Conservation (phyloP, 305 asterid genomes). For the Stenogyne calaminthoides region DNA sequence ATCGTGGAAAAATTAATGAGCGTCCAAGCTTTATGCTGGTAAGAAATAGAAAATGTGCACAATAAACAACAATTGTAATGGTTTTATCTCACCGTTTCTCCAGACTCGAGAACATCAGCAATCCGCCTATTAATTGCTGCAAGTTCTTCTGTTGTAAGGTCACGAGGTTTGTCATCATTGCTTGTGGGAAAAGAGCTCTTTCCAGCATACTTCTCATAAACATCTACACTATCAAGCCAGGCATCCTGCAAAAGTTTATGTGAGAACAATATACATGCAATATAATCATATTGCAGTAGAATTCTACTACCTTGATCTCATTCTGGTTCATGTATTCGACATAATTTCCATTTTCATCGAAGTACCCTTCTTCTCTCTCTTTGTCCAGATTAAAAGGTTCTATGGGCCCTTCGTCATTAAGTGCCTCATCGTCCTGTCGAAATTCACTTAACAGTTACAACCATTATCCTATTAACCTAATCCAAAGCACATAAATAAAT, state of each 20-base stretch:
- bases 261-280: slow-evolving; percentile 29
- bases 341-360: slow-evolving; percentile 86
- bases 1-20: background rate
- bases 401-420: slow-evolving; percentile 74
- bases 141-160: slow-evolving; percentile 69
- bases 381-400: slow-evolving; percentile 86
- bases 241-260: slow-evolving; percentile 71
- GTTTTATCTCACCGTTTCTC: slow-evolving; percentile 68
- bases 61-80: slow-evolving; percentile 13
- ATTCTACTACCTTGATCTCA: slow-evolving; percentile 65
- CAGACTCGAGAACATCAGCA: slow-evolving; percentile 84
- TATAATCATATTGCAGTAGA: slow-evolving; percentile 18
- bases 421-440: slow-evolving; percentile 76
- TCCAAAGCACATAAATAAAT: background rate
- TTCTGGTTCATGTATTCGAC: slow-evolving; percentile 68
- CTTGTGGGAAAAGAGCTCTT: slow-evolving; percentile 34
- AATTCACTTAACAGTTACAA: slow-evolving; percentile 18
- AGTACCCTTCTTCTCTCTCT: slow-evolving; percentile 97
- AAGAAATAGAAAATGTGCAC: slow-evolving; percentile 7
- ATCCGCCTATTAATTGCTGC: slow-evolving; percentile 87
- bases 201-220: slow-evolving; percentile 38
- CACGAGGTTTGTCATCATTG: slow-evolving; percentile 54
- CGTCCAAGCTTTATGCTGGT: background rate
- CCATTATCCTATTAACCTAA: slow-evolving; percentile 19
- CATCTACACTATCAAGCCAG: slow-evolving; percentile 93